Base-by-base conservation (phyloP, 202 grass and related monocot species). In the Panicum virgatum region DNA sequence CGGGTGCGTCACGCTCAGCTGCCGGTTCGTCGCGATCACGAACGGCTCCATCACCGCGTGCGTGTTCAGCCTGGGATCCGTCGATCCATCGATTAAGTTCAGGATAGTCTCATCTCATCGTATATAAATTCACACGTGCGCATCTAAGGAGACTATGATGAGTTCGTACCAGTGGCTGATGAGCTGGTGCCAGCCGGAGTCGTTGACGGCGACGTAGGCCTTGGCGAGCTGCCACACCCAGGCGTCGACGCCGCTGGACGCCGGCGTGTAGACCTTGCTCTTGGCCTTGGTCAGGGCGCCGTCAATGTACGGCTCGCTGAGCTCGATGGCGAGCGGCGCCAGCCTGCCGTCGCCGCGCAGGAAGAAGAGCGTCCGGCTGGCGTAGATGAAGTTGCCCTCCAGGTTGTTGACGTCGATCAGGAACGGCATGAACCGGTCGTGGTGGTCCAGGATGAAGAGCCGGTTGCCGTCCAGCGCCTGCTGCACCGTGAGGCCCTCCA, bases 201-300 rank as follows among this genome's bases (percentile, higher is more conserved):
- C 94, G 58, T 90, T 91, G 13, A 97, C 94, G 56, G 78, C 61
- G 62, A 78, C 89, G 40, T 97, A 94, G 25, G 94, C 92, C 85
- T 94, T 97, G 37, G 94, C 94, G 43, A 97, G 83, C 73, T 91
- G 90, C 92, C 94, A 97, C 0, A 94, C 75, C 53, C 80, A 86
- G 1, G 53, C 80, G 56, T 94, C 57, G 0, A 92, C 72, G 11
- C 94, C 80, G 3, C 1, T 13, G 2, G 77, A 66, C 18, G 88
- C 72, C 30, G 88, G 91, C 54, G 83, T 92, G 76, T 89, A 90
- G 1, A 97, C 91, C 39, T 76, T 71, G 82, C 94, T 97, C 60
- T 78, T 83, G n/a, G 60, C 83, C n/a, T 36, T 83, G 37, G 83
- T 79, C 0, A 87, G 63, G 54, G 20, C 51, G 5, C 86, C 92